Conservation (phyloP, 805 yeast species). For the Yarrowia divulgata region DNA sequence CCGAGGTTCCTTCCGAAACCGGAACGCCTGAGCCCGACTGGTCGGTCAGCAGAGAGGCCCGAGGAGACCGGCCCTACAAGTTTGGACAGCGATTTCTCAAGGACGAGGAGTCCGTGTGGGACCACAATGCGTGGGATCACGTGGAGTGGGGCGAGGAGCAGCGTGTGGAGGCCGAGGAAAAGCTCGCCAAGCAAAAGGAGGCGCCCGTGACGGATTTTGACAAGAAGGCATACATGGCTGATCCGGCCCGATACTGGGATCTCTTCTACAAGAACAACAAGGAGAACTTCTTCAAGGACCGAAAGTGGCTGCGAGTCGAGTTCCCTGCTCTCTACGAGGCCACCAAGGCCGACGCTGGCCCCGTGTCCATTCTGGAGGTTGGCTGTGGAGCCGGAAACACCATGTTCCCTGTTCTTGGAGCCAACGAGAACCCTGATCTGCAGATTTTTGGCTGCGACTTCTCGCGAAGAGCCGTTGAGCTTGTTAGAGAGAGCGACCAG, state of each 20-base stretch:
- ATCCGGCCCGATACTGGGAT: slow-evolving; percentile 96
- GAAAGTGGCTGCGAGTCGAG: slow-evolving; percentile 95
- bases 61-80: slow-evolving; percentile 77
- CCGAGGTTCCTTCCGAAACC: neutral
- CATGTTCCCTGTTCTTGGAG: slow-evolving; percentile 83
- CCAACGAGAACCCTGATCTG: slow-evolving; percentile 80
- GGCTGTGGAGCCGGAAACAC: slow-evolving; percentile 99
- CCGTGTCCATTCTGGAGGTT: slow-evolving; percentile 79
- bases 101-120: slow-evolving; percentile 78
- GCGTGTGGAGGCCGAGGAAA: slow-evolving; percentile 71
- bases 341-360: slow-evolving; percentile 74
- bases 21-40: slow-evolving; percentile 38
- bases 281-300: slow-evolving; percentile 94
- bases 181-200: slow-evolving; percentile 75
- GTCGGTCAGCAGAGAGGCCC: slow-evolving; percentile 25
- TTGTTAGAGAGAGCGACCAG: slow-evolving; percentile 70
- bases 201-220: slow-evolving; percentile 90
- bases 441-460: slow-evolving; percentile 87
- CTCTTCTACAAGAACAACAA: slow-evolving; percentile 86
- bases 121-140: slow-evolving; percentile 96
- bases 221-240: slow-evolving; percentile 73
- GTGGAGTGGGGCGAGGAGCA: slow-evolving; percentile 98
- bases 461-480: slow-evolving; percentile 85
- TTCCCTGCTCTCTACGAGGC: slow-evolving; percentile 85
- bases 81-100: slow-evolving; percentile 86